These are phyloP conservation scores for Gracilaria vermiculophylla DNA, from an alignment of 23 red algal species.

Conservation along the genomic window DNA sequence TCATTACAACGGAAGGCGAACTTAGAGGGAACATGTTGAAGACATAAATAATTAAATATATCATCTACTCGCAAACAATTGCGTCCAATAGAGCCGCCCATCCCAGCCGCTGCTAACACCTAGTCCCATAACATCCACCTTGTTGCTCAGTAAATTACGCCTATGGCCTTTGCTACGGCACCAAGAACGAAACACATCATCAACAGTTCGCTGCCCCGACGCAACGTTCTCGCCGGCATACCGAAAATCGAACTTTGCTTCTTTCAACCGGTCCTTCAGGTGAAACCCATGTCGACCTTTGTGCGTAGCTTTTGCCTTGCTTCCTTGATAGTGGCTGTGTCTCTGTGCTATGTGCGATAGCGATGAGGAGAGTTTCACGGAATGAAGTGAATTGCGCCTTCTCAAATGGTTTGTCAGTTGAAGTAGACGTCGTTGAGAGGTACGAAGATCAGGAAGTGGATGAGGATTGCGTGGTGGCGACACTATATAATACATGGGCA, in stretches of 20 bases:
- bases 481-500: background rate
- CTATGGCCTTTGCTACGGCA: constrained; percentile 25
- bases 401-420: constrained; percentile 5
- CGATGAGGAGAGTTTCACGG: background rate
- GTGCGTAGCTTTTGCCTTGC: constrained; percentile 2
- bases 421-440: background rate
- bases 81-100: constrained; percentile 56
- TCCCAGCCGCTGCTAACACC: constrained; percentile 21
- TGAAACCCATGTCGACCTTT: constrained; percentile 15
- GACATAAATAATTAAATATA: too few species aligned
- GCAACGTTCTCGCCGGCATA: constrained; percentile 53
- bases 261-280: constrained; percentile 20
- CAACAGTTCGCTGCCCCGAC: background rate
- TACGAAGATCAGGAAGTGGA: background rate
- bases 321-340: constrained; percentile 9
- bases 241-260: constrained; percentile 1
- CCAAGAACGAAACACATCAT: constrained; percentile 20
- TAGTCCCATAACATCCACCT: constrained; percentile 27
- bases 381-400: background rate
- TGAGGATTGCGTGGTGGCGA: constrained; percentile 8
- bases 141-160: constrained; percentile 9
- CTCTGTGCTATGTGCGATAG: constrained; percentile 17
- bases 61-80: constrained; percentile 40
- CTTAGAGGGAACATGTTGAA: too few species aligned
- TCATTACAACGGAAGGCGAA: too few species aligned